Evolutionary conservation across 495 filamentous ascomycete genomes (phyloP).

Genomic region (Geopyxis carbonaria): DNA sequence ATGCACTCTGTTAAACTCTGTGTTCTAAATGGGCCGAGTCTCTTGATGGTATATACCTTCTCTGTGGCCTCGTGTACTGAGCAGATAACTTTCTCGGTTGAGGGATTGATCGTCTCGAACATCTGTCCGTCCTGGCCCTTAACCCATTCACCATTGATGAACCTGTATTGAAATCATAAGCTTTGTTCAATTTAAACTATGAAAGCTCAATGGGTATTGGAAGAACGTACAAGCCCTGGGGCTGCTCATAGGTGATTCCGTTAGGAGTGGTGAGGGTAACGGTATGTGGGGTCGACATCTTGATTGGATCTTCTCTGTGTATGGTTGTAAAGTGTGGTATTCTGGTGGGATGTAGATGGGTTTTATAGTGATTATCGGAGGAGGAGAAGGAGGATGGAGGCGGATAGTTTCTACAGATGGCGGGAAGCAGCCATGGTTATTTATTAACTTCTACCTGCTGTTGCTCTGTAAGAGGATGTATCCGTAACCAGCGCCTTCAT

Average conservation of each 20-base stretch:
- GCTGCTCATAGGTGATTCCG: slow-evolving; percentile 22
- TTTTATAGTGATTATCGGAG: background rate
- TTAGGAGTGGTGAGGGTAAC: slow-evolving; percentile 7
- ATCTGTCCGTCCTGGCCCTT: slow-evolving; percentile 66
- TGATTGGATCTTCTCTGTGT: background rate
- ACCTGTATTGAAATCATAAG: slow-evolving; percentile 35
- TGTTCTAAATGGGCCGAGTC: too few relatives aligned
- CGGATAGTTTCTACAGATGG: too few relatives aligned
- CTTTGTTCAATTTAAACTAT: background rate
- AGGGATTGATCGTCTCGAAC: slow-evolving; percentile 43
- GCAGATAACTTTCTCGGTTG: slow-evolving; percentile 49
- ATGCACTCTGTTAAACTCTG: slow-evolving; percentile 20
- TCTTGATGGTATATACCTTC: slow-evolving; percentile 53
- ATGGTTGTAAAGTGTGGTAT: background rate
- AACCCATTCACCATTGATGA: slow-evolving; percentile 97
- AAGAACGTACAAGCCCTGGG: slow-evolving; percentile 20
- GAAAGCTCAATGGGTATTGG: background rate
- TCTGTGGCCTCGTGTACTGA: slow-evolving; percentile 81
- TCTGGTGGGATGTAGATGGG: background rate
- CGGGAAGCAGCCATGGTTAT: too few relatives aligned
- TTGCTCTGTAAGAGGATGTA: too few relatives aligned
- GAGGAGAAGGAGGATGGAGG: background rate
- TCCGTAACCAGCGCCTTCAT: too few relatives aligned
- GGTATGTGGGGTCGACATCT: background rate
- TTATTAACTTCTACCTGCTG: too few relatives aligned